Evolutionary conservation across 1,139 yeast species (phyloP).

Genomic region (Keqinozyma sinolaborantium): DNA sequence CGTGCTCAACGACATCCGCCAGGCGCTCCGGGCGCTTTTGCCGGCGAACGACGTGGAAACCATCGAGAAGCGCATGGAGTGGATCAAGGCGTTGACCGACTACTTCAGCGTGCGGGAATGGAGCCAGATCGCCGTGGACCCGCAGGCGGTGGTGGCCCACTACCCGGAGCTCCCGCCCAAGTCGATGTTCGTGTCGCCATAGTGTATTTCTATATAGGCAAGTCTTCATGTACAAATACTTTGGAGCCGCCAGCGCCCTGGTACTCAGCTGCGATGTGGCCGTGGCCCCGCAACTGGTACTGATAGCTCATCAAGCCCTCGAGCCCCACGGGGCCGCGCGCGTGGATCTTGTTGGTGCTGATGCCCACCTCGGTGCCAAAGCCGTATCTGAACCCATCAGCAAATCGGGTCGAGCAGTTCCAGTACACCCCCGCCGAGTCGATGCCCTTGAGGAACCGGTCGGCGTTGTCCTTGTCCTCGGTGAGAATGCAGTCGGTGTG

Average conservation of each 20-base stretch:
- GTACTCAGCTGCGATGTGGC: constrained; percentile 89
- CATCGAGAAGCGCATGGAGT: constrained; percentile 64
- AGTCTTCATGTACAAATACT: constrained; percentile 71
- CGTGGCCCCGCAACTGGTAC: constrained; percentile 86
- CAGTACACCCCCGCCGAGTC: constrained; percentile 98
- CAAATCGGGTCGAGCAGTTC: constrained; percentile 96
- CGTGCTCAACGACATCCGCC: constrained; percentile 58
- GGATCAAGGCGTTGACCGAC: constrained; percentile 71
- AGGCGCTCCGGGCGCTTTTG: constrained; percentile 42
- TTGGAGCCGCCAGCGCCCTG: constrained; percentile 88
- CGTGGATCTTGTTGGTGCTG: constrained; percentile 93
- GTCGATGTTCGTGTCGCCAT: background rate
- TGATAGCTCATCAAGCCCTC: constrained; percentile 97
- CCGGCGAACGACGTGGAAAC: constrained; percentile 48
- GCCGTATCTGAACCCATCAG: constrained; percentile 98
- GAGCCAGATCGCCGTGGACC: constrained; percentile 37
- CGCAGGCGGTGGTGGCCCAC: constrained; percentile 20
- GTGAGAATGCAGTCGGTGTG: constrained; percentile 95
- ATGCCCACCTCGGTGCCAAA: constrained; percentile 99
- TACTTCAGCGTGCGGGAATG: constrained; percentile 55
- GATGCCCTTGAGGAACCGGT: constrained; percentile 73
- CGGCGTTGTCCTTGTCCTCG: constrained; percentile 64
- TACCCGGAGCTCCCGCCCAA: constrained; percentile 43
- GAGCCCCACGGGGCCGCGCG: constrained; percentile 97
- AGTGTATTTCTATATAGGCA: constrained; percentile 21